Percentiles rank a stretch among this genome's conserved stretches.
These are phyloP conservation scores for Colletotrichum tofieldiae DNA, from an alignment of 2,329 filamentous ascomycete genomes.

Conservation along the genomic window DNA sequence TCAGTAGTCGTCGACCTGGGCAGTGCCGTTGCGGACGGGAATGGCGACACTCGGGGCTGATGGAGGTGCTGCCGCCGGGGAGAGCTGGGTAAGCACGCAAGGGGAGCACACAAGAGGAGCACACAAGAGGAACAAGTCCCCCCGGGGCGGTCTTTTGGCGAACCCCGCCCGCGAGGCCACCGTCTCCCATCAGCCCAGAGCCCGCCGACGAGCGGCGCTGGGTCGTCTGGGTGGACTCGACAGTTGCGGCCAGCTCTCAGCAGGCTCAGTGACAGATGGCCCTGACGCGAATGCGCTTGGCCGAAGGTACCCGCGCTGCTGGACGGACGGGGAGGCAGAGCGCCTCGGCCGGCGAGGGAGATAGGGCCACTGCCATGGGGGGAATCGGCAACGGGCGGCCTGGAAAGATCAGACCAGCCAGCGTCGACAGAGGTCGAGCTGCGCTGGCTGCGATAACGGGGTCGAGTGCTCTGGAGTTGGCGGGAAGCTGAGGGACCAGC, in stretches of 20 bases:
- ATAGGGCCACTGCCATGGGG: neutral
- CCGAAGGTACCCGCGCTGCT: constrained; percentile 17
- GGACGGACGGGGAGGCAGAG: neutral
- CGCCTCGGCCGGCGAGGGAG: neutral
- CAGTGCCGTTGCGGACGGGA: neutral
- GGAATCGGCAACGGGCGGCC: neutral
- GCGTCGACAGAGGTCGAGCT: neutral
- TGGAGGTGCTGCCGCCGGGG: neutral
- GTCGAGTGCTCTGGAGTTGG: constrained; percentile 22
- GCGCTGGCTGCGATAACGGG: constrained; percentile 38
- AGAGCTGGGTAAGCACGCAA: neutral
- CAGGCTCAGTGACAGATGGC: neutral
- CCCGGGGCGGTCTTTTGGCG: neutral
- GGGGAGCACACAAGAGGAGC: neutral
- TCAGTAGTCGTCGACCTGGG: neutral
- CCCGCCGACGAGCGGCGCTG: neutral
- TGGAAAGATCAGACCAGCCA: neutral
- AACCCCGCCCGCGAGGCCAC: neutral
- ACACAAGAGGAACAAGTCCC: no score
- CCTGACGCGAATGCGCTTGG: neutral
- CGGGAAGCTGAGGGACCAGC: neutral
- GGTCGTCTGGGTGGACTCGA: neutral
- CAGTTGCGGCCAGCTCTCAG: neutral
- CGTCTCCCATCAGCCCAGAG: neutral
- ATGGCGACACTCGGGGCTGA: neutral